Evolutionary conservation across 495 filamentous ascomycete species (phyloP), one percentile per base, ranked within the genome.

Genomic region (Lophium mytilinum): DNA sequence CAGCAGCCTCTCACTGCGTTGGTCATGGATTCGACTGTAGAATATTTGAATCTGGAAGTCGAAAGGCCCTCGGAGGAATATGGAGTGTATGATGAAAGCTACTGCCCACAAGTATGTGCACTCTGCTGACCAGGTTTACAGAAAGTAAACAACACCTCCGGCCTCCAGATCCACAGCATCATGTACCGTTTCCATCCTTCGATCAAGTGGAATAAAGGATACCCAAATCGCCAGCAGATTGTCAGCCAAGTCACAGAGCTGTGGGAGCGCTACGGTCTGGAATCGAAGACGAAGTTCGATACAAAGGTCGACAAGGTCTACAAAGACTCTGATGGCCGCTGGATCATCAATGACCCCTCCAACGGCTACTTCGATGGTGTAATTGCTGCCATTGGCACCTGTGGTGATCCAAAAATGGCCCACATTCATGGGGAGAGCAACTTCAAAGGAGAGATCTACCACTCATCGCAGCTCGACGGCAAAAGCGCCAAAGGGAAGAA

Each of bases 131-230:
- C 57, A 14, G 15, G 34, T 17, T 33, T 47, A 11, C 40, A 89
- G 83, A 78, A 80, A 72, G 89, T 92, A 40, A 91, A 91, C 74
- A 87, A 85, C 56, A 91, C 88, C 9, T 89, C 86, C 1, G 78
- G 84, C 41, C 78, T 93, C 0, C 88, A 93, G 61, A 88, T 93
- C 37, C 86, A 93, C 67, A 87, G 83, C 41, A 71, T 90, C 56
- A 91, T 93, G 88, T 93, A 91, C 70, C 81, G 89, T 34, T 95
- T 93, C 69, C 87, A 90, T 56, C 89, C 89, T 0, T 87, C 85
- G 0, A 80, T 94, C 2, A 73, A 75, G 50, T 93, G 87, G 80
- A 71, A 76, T n/a, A 70, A 72, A 12, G 85, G 86, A 42, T 93
- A 94, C 65, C 89, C 89, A 0, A 77, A 83, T 47, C 82, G 86